Conservation (phyloP, 331 rosid genomes). For the Rhamnella rubrinervis region DNA sequence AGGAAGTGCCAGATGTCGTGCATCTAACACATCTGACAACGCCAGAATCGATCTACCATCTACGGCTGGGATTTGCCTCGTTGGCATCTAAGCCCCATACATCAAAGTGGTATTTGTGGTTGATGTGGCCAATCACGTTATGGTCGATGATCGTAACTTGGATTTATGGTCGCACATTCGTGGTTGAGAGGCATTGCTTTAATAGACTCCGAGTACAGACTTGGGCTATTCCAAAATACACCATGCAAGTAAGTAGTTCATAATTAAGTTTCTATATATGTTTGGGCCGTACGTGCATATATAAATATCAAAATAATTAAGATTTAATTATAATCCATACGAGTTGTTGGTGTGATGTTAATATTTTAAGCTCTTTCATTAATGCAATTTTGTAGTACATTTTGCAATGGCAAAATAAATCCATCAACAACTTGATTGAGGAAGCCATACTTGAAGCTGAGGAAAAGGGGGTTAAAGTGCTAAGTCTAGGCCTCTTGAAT, state of each 20-base stretch:
- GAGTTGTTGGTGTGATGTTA: not conserved
- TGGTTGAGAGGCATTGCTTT: conserved; percentile 54
- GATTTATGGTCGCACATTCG: conserved; percentile 55
- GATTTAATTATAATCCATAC: too few species aligned
- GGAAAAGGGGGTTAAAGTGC: conserved; percentile 53
- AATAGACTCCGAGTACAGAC: conserved; percentile 58
- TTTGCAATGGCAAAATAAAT: conserved; percentile 42
- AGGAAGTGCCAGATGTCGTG: conserved; percentile 47
- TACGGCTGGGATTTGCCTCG: conserved; percentile 60
- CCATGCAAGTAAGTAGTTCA: conserved; percentile 16
- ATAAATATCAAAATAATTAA: too few species aligned
- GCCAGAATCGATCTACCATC: conserved; percentile 67
- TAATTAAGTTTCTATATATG: too few species aligned
- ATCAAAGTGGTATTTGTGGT: conserved; percentile 49
- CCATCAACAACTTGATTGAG: conserved; percentile 52
- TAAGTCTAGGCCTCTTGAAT: conserved; percentile 72
- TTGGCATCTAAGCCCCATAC: conserved; percentile 62
- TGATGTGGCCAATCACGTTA: conserved; percentile 76
- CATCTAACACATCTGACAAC: conserved; percentile 76
- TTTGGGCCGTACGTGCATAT: too few species aligned
- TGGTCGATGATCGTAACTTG: conserved; percentile 53
- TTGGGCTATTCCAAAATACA: conserved; percentile 67
- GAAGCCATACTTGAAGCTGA: conserved; percentile 72
- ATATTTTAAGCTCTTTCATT: too few species aligned
- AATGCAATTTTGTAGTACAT: conserved; percentile 39